phyloP scores from a whole-genome alignment of 345 rosid species.

The Eucalyptus cloeziana region DNA sequence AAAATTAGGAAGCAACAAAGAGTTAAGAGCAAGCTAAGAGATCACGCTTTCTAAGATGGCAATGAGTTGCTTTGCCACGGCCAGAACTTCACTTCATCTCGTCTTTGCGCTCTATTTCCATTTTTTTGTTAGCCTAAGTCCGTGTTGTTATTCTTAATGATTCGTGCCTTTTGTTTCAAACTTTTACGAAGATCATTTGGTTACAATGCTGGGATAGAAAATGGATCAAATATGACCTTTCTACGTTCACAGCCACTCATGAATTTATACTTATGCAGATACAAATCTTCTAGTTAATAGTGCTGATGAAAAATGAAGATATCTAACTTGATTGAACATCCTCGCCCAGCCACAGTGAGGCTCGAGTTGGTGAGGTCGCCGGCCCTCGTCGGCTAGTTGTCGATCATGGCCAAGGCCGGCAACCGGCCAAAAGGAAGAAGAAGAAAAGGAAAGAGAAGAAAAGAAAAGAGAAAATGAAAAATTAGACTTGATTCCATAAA shows the following conservation, averaged over 20 bases:
- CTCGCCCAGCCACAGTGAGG: no score
- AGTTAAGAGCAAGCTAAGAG: not conserved
- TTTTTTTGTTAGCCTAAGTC: not conserved
- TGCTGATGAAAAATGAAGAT: not conserved
- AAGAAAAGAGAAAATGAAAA: no score
- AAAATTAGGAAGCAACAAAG: not conserved
- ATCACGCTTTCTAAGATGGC: not conserved
- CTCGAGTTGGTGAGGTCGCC: no score
- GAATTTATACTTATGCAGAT: not conserved
- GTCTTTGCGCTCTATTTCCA: not conserved
- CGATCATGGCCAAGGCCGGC: no score
- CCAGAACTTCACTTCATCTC: not conserved
- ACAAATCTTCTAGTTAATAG: not conserved
- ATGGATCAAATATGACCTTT: not conserved
- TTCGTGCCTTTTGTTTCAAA: not conserved
- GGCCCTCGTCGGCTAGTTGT: rapidly evolving
- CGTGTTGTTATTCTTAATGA: not conserved
- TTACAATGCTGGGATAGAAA: not conserved
- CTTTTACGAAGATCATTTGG: not conserved
- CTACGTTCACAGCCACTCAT: not conserved
- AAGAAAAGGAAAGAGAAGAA: no score
- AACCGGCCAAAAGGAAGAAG: no score
- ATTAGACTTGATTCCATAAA: no score
- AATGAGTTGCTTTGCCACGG: not conserved
- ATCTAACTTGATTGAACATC: no score